Base-by-base conservation (phyloP, 176 grass and related monocot species). In the Luzula sylvatica region DNA sequence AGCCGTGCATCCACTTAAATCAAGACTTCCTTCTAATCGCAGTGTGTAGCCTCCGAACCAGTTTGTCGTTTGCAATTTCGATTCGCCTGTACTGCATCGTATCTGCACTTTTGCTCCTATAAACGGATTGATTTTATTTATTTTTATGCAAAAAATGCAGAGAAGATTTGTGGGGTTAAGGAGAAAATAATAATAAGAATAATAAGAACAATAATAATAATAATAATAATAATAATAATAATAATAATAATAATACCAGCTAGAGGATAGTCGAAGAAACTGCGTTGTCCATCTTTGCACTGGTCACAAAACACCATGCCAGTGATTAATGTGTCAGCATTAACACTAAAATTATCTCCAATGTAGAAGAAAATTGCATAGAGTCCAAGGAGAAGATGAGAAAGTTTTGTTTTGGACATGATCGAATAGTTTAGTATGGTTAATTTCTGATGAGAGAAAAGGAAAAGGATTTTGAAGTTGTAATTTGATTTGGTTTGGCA, bases 221-320 rank as follows among this genome's bases (percentile, higher is more conserved):
- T 38, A 9, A 20, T 0, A 9, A n/a, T n/a, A n/a, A n/a, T n/a
- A n/a, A n/a, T n/a, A n/a, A n/a, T 1, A 28, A 12, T 11, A 42
- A 12, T 38, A 18, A 9, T 14, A 16, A 50, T 19, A 15, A 53
- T 16, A 39, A 39, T 61, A 86, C 87, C 88, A 41, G 72, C 68
- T 53, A 95, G 83, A 45, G 79, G 75, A 71, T 87, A 87, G 76
- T 95, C 83, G 44, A 95, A 81, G 42, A 84, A 74, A 24, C 79
- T 70, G 21, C 73, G 56, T 20, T 70, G 7, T 8, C 88, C 88
- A 39, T 95, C 88, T 65, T 70, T 88, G 76, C 88, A 95, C 65
- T 81, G 83, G 61, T 95, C 88, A 55, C 88, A 95, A 65, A 84
- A 95, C 42, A 88, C 88, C 67, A 75, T 87, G 11, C 88, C 88